A percentile compares a stretch with the other conserved stretches of the same genome.
phyloP scores from a whole-genome alignment of 768 basidiomycete genomes.

The Dacryopinax primogenitus region DNA sequence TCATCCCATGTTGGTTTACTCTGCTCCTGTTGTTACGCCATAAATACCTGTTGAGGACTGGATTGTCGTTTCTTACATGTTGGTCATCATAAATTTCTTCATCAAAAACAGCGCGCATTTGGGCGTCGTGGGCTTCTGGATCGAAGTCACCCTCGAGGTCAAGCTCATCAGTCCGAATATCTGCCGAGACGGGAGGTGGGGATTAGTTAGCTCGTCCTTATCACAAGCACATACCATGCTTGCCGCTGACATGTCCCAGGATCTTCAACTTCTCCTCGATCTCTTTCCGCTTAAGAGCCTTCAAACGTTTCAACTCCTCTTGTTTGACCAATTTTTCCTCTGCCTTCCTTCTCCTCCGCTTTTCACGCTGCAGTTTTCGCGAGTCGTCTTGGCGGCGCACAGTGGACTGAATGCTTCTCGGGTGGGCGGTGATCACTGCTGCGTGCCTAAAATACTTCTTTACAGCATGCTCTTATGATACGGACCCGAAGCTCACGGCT shows the following conservation, averaged over 20 bases:
- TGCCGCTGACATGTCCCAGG: conserved; percentile 59
- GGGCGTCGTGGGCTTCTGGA: conserved; percentile 64
- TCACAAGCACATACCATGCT: conserved; percentile 31
- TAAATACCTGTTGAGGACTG: background rate
- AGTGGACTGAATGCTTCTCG: conserved; percentile 48
- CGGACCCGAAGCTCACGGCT: too few relatives aligned
- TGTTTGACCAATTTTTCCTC: conserved; percentile 57
- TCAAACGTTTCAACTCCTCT: conserved; percentile 71
- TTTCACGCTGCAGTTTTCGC: conserved; percentile 73
- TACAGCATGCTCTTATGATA: too few relatives aligned
- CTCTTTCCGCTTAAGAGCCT: conserved; percentile 75
- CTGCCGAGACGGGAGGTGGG: background rate
- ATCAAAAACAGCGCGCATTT: conserved; percentile 66
- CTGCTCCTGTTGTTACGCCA: conserved; percentile 23
- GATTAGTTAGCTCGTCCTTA: conserved; percentile 9
- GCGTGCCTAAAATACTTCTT: too few relatives aligned
- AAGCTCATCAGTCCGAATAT: conserved; percentile 32
- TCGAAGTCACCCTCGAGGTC: conserved; percentile 94
- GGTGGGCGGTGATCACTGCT: conserved; percentile 54
- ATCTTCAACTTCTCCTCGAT: conserved; percentile 59
- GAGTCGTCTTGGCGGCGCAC: conserved; percentile 63
- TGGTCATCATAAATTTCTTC: conserved; percentile 32
- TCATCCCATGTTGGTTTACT: conserved; percentile 87
- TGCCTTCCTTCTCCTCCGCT: conserved; percentile 64
- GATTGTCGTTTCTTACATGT: conserved; percentile 14